Percentiles rank a stretch among this genome's conserved stretches.
Conservation (phyloP, 352 stramenopile species). For the Pythium monospermum region DNA sequence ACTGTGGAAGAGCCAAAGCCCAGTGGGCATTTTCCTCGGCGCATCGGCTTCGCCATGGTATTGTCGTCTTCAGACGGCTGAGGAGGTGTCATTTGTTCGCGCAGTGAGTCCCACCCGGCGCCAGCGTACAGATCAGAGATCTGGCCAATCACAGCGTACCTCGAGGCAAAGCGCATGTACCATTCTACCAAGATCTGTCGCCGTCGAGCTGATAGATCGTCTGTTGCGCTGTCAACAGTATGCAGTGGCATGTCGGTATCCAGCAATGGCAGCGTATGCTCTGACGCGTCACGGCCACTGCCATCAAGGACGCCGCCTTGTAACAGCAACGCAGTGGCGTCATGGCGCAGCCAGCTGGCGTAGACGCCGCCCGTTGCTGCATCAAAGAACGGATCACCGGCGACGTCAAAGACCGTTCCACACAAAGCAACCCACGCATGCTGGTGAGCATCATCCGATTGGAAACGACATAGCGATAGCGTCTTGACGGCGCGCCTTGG, state of each 20-base stretch:
- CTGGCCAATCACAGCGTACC: slow-evolving; percentile 43
- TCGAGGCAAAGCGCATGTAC: slow-evolving; percentile 43
- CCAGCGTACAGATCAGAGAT: slow-evolving; percentile 40
- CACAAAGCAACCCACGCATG: slow-evolving; percentile 60
- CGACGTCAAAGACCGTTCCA: slow-evolving; percentile 47
- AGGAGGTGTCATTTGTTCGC: slow-evolving; percentile 29
- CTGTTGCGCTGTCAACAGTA: too few species aligned
- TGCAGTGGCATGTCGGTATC: too few species aligned
- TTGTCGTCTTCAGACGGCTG: slow-evolving; percentile 9
- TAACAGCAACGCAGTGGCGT: slow-evolving; percentile 47
- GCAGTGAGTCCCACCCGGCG: slow-evolving; percentile 37
- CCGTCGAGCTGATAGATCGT: slow-evolving; percentile 21
- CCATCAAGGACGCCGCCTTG: slow-evolving; percentile 21
- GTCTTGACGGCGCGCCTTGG: background rate
- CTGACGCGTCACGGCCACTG: background rate
- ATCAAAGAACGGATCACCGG: slow-evolving; percentile 43
- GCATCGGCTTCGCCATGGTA: slow-evolving; percentile 7
- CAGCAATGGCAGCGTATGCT: slow-evolving; percentile 17
- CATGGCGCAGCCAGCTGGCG: slow-evolving; percentile 41
- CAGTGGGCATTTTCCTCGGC: slow-evolving; percentile 45
- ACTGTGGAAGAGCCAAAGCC: slow-evolving; percentile 43
- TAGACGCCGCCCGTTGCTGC: slow-evolving; percentile 33
- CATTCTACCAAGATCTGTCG: slow-evolving; percentile 45
- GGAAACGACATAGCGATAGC: slow-evolving; percentile 25
- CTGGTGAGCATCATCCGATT: too few species aligned